Evolutionary conservation across 768 basidiomycete genomes (phyloP), one percentile per base, ranked within the genome.

Genomic region (Nidula microcarpa): DNA sequence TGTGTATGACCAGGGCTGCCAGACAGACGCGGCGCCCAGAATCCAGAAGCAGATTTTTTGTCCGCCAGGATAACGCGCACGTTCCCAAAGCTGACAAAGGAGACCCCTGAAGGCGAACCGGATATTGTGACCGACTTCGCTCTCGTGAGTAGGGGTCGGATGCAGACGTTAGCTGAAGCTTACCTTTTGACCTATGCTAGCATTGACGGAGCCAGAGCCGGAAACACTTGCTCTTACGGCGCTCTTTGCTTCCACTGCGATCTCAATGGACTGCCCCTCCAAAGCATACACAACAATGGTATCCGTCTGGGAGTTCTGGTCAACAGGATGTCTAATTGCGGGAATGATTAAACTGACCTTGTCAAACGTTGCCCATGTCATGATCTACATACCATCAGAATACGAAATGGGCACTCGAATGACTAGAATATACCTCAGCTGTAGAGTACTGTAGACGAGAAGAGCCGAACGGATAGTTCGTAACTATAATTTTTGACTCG

Each of bases 401-500:
- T 32, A 37, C 13, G 7, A 9, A 18, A 17, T 3, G 2, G n/a
- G 8, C 23, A n/a, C 34, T 7, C 30, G 13, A n/a, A 56, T 1
- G 2, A 9, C 6, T 46, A 5, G n/a, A 5, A 49, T 53, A 64
- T 36, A 89, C 74, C 56, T 78, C 74, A 0, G 85, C 82, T 0
- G 87, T 88, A 2, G 86, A 80, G 67, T 86, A 89, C 32, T 79
- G 68, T 6, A 86, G 58, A 54, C 62, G 71, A 9, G 78, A 76
- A 9, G 55, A 48, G 16, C 87, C 87, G 55, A 85, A 88, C 8
- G 72, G 71, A 64, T 85, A 84, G 60, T 87, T 81, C 2, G 84
- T 79, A 13, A 85, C 75, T 16, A 88, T 65, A 18, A 86, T 70
- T 66, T 84, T 87, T 48, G 79, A 83, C 62, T 86, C 82, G 49